Evolutionary conservation across 345 rosid genomes (phyloP).

Genomic region (Syzygium oleosum): DNA sequence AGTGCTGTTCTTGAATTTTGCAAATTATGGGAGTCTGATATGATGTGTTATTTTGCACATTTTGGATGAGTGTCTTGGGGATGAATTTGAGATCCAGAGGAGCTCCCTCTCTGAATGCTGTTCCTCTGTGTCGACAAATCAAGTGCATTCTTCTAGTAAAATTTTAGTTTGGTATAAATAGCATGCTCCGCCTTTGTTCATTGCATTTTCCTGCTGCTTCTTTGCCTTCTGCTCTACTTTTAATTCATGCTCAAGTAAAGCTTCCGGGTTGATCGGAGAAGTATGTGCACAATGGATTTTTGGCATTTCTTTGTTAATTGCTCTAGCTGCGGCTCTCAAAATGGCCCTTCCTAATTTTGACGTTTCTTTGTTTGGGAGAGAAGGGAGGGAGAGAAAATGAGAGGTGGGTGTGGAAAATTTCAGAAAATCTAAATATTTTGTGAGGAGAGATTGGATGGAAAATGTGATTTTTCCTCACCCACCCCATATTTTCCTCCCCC

Average conservation of each 20-base stretch:
- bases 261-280: neutral
- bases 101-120: neutral
- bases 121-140: neutral
- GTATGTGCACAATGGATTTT: neutral
- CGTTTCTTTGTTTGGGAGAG: neutral
- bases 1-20: neutral
- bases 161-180: neutral
- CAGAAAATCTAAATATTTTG: neutral
- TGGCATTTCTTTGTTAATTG: neutral
- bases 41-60: neutral
- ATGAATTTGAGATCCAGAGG: neutral
- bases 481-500: neutral
- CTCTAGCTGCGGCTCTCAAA: neutral
- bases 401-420: neutral
- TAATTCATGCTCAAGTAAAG: neutral
- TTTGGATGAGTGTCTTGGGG: neutral
- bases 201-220: neutral
- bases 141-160: neutral
- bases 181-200: neutral
- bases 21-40: neutral
- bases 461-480: neutral
- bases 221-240: neutral
- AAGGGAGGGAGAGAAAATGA: neutral
- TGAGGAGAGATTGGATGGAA: neutral
- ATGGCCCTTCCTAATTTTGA: neutral